Evolutionary conservation across 352 stramenopile species (phyloP), one percentile per base, ranked within the genome.

Genomic region (Pythium grandisporangium): DNA sequence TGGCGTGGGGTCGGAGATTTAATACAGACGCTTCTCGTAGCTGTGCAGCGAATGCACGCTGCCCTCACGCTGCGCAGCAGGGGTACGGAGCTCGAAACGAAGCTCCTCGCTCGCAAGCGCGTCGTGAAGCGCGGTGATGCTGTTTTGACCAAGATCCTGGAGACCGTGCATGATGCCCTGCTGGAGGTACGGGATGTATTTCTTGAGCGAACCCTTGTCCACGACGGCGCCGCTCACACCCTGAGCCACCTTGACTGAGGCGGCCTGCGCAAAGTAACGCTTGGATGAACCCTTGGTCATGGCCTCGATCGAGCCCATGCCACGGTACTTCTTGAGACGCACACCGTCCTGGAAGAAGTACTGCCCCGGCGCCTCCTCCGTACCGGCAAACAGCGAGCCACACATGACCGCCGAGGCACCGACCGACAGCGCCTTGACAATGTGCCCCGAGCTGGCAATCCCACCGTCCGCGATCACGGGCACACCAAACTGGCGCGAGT

Each of bases 321-420:
- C 97, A 58, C 96, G 89, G 78, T 99, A 99, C 63, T 98, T 96
- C 73, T 99, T 99, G 24, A 99, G 73, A 45, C 97, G 93, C 46
- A 99, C 96, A 33, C 97, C 97, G 64, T 99, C 96, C 78, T 99
- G 96, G 76, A 99, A 99, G 64, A 98, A 99, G 76, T 99, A 99
- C 63, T 99, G 95, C 22, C 97, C 97, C 4, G 97, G 97, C 21
- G 96, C 91, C 67, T 99, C 97, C 55, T 99, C 96, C 3, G 96
- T 99, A 40, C 97, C 97, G 19, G 97, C 97, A 48, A 99, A 96
- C 61, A 99, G 97, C 55, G 89, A 98, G 27, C 97, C 97, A 88
- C 98, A 99, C 96, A 99, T 99, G 51, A 99, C 96, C 23, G 93
- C 96, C 33, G 91, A 97, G 17, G 97, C 97, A 40, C 97, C 97